Evolutionary conservation across 768 basidiomycete genomes (phyloP).

Genomic region (Kwoniella newhampshirensis): DNA sequence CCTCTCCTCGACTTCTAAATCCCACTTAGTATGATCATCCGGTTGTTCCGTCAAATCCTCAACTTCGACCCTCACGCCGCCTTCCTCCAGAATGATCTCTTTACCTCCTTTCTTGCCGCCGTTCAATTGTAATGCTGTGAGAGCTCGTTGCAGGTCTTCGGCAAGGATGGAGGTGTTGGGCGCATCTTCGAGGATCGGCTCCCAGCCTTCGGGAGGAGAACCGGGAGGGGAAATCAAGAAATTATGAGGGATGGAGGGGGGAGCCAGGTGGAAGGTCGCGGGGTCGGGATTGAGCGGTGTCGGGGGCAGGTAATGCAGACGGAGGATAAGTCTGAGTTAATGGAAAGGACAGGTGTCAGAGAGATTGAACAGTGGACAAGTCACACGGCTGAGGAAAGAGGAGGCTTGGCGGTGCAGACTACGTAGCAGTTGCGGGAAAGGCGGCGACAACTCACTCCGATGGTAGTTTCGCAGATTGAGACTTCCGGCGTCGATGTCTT

Average conservation of each 20-base stretch:
- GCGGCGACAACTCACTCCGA: slow-evolving; percentile 13
- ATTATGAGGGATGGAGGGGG: slow-evolving; percentile 82
- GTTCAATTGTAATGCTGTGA: slow-evolving; percentile 66
- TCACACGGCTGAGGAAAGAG: too few species aligned
- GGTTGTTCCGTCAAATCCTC: slow-evolving; percentile 11
- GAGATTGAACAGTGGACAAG: too few species aligned
- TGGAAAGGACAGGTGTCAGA: slow-evolving; percentile 56
- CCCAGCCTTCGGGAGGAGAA: slow-evolving; percentile 96
- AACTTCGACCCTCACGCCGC: slow-evolving; percentile 38
- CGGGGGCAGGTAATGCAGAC: slow-evolving; percentile 44
- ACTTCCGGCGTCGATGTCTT: slow-evolving; percentile 51
- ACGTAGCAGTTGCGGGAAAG: too few species aligned
- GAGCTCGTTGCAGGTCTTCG: slow-evolving; percentile 77
- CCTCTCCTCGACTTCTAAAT: slow-evolving; percentile 3
- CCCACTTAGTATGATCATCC: not conserved
- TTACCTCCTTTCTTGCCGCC: slow-evolving; percentile 25
- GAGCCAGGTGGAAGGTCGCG: slow-evolving; percentile 62
- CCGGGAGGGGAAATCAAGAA: slow-evolving; percentile 98
- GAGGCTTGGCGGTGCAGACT: too few species aligned
- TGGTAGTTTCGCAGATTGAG: slow-evolving; percentile 56
- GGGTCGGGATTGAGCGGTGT: slow-evolving; percentile 43
- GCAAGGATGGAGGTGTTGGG: slow-evolving; percentile 82
- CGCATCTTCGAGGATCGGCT: slow-evolving; percentile 82
- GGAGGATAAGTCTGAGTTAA: slow-evolving; percentile 58
- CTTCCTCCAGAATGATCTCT: slow-evolving; percentile 43